Percentiles rank a stretch among this genome's conserved stretches.
phyloP scores from a whole-genome alignment of 2,329 filamentous ascomycete genomes.

The Fusarium falciforme region DNA sequence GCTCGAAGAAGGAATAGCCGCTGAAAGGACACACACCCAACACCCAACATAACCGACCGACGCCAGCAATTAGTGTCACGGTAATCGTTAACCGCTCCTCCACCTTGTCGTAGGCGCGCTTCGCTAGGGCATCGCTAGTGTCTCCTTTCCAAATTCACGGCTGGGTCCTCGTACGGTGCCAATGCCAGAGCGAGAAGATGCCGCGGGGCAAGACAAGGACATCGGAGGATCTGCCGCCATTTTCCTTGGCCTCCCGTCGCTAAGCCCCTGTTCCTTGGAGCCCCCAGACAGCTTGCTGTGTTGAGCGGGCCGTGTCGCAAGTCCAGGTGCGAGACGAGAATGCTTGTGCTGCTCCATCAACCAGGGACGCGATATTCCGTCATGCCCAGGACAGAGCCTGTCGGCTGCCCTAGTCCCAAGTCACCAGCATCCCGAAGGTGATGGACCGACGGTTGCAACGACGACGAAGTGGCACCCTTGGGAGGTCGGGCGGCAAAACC shows the following conservation, averaged over 20 bases:
- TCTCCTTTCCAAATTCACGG: not conserved
- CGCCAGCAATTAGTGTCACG: slow-evolving; percentile 2
- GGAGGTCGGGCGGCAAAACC: slow-evolving; percentile 11
- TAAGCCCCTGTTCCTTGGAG: slow-evolving; percentile 18
- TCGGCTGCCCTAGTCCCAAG: not conserved
- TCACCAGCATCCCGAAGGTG: not conserved
- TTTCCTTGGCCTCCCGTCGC: slow-evolving; percentile 5
- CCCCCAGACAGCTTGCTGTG: slow-evolving; percentile 21
- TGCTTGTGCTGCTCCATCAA: slow-evolving; percentile 12
- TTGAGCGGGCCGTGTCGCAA: slow-evolving; percentile 18
- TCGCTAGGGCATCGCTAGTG: not conserved
- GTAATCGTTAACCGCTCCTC: slow-evolving; percentile 26
- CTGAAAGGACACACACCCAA: not conserved
- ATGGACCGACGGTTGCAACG: not conserved
- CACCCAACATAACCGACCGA: not conserved
- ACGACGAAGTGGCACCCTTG: not conserved
- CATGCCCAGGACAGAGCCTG: not conserved
- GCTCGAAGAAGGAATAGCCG: not conserved
- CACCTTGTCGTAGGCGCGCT: slow-evolving; percentile 9
- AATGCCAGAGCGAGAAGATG: not conserved
- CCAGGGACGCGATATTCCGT: not conserved
- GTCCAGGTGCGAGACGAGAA: slow-evolving; percentile 8
- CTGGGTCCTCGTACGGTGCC: not conserved
- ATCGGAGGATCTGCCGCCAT: slow-evolving; percentile 19
- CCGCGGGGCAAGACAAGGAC: slow-evolving; percentile 3